Evolutionary conservation across 2,329 filamentous ascomycete species (phyloP).

Genomic region (Botrytis squamosa): DNA sequence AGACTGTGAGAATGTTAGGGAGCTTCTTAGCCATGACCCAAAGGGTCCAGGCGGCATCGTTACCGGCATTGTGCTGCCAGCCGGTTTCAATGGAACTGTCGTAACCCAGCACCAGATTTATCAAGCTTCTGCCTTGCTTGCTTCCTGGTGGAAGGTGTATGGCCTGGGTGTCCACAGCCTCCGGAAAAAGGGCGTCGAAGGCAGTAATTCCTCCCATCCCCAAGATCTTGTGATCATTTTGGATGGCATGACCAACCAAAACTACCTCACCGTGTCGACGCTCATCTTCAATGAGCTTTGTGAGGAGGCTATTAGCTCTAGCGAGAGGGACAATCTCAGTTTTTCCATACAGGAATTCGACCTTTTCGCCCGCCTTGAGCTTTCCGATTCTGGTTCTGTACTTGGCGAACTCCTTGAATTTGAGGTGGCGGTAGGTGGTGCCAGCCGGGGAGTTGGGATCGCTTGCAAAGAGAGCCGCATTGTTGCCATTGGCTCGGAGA

Average conservation of each 20-base stretch:
- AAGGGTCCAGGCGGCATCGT: conserved; percentile 2
- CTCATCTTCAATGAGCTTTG: not conserved
- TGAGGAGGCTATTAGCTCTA: not conserved
- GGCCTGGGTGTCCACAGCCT: not conserved
- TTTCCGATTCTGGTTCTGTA: not conserved
- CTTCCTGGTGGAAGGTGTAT: not conserved
- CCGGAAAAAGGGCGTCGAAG: not conserved
- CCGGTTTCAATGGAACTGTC: not conserved
- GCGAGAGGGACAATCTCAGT: not conserved
- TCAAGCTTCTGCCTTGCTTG: not conserved
- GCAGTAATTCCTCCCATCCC: not conserved
- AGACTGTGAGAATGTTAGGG: not conserved
- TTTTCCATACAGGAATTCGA: not conserved
- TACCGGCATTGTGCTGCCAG: conserved; percentile 18
- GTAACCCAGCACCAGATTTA: not conserved
- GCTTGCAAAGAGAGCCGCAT: not conserved
- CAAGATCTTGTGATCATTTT: not conserved
- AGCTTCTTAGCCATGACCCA: conserved; percentile 6
- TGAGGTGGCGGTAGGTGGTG: not conserved
- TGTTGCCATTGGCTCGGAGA: not conserved
- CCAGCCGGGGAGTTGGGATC: not conserved
- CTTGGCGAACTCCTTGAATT: not conserved
- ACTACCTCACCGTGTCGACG: not conserved
- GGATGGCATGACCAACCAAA: conserved; percentile 7
- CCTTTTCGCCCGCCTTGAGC: not conserved